These are phyloP conservation scores for Vanrija pseudolonga DNA, from an alignment of 1,284 basidiomycete genomes.

Conservation along the genomic window DNA sequence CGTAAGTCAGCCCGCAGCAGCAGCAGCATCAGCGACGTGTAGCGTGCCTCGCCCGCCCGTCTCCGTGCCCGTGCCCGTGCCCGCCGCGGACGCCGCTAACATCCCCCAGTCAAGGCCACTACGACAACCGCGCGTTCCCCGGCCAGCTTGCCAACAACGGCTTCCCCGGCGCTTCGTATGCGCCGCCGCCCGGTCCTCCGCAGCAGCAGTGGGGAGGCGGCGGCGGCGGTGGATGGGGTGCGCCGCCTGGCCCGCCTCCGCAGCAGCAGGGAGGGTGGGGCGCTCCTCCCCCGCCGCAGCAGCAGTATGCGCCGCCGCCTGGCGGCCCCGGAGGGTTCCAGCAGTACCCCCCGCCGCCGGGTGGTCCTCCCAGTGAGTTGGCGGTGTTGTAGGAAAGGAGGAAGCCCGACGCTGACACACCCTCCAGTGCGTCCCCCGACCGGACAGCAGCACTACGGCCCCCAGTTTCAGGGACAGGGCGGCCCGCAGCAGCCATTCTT, in stretches of 20 bases:
- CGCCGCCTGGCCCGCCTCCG: background rate
- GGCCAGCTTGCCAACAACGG: too few species aligned
- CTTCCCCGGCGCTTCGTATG: too few species aligned
- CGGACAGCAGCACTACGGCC: conserved; percentile 65
- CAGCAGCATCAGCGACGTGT: too few species aligned
- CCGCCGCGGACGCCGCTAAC: too few species aligned
- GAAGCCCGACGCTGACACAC: background rate
- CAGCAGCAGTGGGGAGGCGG: too few species aligned
- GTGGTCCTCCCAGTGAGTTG: conserved; percentile 1
- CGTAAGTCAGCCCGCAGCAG: too few species aligned
- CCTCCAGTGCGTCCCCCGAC: conserved; percentile 49
- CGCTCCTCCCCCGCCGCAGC: conserved; percentile 8
- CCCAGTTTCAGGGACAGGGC: conserved; percentile 58
- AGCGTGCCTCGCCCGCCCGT: too few species aligned
- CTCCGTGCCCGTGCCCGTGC: too few species aligned
- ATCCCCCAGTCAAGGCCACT: too few species aligned
- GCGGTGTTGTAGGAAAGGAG: background rate
- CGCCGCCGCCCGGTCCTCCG: too few species aligned
- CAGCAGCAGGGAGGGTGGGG: background rate
- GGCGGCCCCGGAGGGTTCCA: background rate
- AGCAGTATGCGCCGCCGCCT: background rate
- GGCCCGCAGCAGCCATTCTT: conserved; percentile 60
- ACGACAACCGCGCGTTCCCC: too few species aligned
- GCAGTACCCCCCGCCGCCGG: background rate
- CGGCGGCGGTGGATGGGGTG: too few species aligned